Evolutionary conservation across 495 filamentous ascomycete genomes (phyloP), one percentile per base, ranked within the genome.

Genomic region (Aspergillus coremiiformis): DNA sequence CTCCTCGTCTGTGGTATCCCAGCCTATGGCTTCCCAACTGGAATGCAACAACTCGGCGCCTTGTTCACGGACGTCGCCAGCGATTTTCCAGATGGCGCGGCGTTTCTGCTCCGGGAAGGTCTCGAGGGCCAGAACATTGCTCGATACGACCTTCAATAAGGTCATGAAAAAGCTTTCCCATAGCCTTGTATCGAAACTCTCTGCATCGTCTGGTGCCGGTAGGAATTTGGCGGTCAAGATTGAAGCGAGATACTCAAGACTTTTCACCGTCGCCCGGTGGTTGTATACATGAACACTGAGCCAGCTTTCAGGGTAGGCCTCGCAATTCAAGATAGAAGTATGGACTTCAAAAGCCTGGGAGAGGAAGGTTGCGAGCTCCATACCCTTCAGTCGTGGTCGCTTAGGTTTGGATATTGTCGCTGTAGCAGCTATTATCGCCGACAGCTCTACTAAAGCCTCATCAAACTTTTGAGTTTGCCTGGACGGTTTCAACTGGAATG

Each of bases 51-150:
- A 71, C 26, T 90, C 84, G 1, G 93, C 92, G 39, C 93, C 94
- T 57, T 89, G 79, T 64, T 97, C 90, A 47, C 93, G 77, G 45
- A 99, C 89, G 75, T 99, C 93, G 19, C 93, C 94, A 23, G 90
- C 94, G 61, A 99, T 95, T 73, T 97, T 97, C 93, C 94, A 97
- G 12, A 97, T 91, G 3, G 92, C 91, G 22, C 93, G 74, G 33
- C 94, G 75, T 66, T 96, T 97, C 69, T 99, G 93, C 68, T 97
- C 94, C 0, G 94, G 89, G 65, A 96, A 97, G 0, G 90, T 96
- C 63, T 99, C 93, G 21, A 99, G 79, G 12, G 93, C 90, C 10
- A 99, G 75, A 6, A 85, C 86, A 39, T 90, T 81, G 57, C 88
- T 95, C 0, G 87, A 87, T 7, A 97, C 89, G 4, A 97, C 85